Base-by-base conservation (phyloP, 805 yeast genomes). In the Maudiozyma saulgeensis region DNA sequence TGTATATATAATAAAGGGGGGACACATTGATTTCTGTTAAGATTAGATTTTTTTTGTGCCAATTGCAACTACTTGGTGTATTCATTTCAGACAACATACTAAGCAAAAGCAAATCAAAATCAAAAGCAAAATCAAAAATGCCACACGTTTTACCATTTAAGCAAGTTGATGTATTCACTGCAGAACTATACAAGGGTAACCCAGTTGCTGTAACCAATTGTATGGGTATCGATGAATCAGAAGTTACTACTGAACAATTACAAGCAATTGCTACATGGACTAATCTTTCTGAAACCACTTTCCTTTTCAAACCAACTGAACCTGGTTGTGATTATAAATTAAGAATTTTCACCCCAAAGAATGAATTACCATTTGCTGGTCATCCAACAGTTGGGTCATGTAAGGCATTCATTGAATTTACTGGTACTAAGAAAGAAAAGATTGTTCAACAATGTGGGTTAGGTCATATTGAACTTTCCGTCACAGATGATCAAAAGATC, bases 311-410 rank as follows among this genome's bases (percentile, higher is more conserved):
- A 26, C 72, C 80, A 6, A 67, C 74, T 0, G 52, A 52, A 9
- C 48, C 58, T 1, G 56, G 57, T 6, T 77, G 76, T 4, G 76
- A 75, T 57, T 80, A 79, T 60, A 66, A 59, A 48, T 62, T 78
- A 6, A 64, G 81, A 32, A 79, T 80, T 3, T 79, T 78, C 57
- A 67, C 76, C 0, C 76, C 80, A 1, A 52, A 40, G 2, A 40
- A 43, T 2, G 84, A 80, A 54, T 57, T 80, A 23, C 81, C 81
- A 7, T 80, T 79, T 66, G 84, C 85, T 1, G 84, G 85, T 6
- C 84, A 80, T 54, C 85, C 84, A 3, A 79, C 82, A 0, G 54
- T 79, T 32, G 84, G 84, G 4, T 64, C 79, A 1, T 70, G 75
- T 43, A 66, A 61, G 56, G 79, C 80, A 0, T 64, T 68, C n/a